Evolutionary conservation across 2,329 filamentous ascomycete genomes (phyloP).

Genomic region (Lachnellula occidentalis): DNA sequence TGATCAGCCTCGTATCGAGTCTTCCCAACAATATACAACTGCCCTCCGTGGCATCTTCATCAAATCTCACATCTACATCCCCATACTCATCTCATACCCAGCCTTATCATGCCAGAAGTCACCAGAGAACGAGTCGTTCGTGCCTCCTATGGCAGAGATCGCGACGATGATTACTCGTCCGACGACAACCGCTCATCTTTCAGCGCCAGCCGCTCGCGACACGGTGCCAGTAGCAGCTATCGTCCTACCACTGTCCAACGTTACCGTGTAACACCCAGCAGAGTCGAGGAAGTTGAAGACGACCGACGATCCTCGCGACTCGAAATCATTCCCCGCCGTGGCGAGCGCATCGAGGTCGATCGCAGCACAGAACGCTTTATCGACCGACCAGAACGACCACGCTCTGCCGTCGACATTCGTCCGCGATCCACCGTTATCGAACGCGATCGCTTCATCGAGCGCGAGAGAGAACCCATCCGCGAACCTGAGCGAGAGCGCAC

Average conservation of each 20-base stretch:
- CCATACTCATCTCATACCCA: neutral
- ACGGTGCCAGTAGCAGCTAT: slow-evolving; percentile 6
- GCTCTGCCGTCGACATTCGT: slow-evolving; percentile 24
- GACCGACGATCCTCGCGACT: slow-evolving; percentile 24
- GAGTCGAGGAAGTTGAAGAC: slow-evolving; percentile 27
- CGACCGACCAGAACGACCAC: slow-evolving; percentile 23
- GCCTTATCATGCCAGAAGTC: slow-evolving; percentile 22
- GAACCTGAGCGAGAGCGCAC: slow-evolving; percentile 25
- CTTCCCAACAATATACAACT: neutral
- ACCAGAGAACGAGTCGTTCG: slow-evolving; percentile 18
- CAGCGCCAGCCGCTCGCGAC: neutral
- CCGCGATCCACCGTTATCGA: slow-evolving; percentile 21
- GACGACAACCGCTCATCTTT: slow-evolving; percentile 27
- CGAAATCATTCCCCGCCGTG: slow-evolving; percentile 20
- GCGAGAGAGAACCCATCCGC: slow-evolving; percentile 28
- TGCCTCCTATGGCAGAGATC: slow-evolving; percentile 17
- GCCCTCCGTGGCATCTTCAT: neutral
- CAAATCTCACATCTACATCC: neutral
- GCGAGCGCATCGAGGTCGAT: slow-evolving; percentile 29
- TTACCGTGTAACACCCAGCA: slow-evolving; percentile 27
- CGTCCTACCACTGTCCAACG: slow-evolving; percentile 29
- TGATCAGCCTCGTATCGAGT: neutral
- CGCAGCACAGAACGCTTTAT: slow-evolving; percentile 25
- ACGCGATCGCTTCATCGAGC: slow-evolving; percentile 16
- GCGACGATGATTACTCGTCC: slow-evolving; percentile 27